Conservation (phyloP, 2,329 filamentous ascomycete species). For the Ascochyta lentis region DNA sequence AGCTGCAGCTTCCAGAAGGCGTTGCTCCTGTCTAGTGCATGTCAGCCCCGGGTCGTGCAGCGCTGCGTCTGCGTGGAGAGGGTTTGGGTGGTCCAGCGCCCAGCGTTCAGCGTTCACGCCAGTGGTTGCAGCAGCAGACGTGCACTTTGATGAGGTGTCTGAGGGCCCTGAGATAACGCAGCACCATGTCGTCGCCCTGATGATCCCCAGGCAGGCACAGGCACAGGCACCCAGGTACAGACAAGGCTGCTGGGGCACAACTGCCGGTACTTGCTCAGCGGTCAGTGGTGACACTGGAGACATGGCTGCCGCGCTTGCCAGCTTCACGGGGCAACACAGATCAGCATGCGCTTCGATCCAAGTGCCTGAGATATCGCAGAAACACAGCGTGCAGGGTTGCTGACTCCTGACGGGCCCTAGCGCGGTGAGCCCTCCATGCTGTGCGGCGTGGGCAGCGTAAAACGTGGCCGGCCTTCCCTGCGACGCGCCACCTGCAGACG, state of each 20-base stretch:
- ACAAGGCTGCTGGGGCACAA: not conserved
- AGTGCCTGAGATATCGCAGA: constrained; percentile 10
- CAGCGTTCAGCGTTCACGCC: not conserved
- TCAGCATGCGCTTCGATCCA: constrained; percentile 10
- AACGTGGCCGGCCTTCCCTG: constrained; percentile 17
- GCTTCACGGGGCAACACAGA: constrained; percentile 10
- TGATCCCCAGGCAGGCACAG: constrained; percentile 3
- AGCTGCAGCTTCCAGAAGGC: constrained; percentile 10
- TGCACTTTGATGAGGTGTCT: constrained; percentile 20
- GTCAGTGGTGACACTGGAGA: not conserved
- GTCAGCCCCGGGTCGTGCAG: constrained; percentile 6
- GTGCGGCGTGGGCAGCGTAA: constrained; percentile 12
- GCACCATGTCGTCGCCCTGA: constrained; percentile 15
- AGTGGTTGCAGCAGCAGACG: not conserved
- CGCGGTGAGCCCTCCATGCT: constrained; percentile 7
- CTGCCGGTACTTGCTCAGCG: not conserved
- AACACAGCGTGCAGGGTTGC: constrained; percentile 14
- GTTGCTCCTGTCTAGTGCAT: constrained; percentile 6
- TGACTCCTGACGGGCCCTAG: constrained; percentile 18
- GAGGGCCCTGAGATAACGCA: constrained; percentile 7
- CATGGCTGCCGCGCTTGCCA: constrained; percentile 14
- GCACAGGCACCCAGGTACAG: not conserved
- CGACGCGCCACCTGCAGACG: constrained; percentile 15
- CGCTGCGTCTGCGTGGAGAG: constrained; percentile 12
- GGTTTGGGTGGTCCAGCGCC: constrained; percentile 6